phyloP scores from a whole-genome alignment of 2,329 filamentous ascomycete genomes.

The Biscogniauxia mediterranea region DNA sequence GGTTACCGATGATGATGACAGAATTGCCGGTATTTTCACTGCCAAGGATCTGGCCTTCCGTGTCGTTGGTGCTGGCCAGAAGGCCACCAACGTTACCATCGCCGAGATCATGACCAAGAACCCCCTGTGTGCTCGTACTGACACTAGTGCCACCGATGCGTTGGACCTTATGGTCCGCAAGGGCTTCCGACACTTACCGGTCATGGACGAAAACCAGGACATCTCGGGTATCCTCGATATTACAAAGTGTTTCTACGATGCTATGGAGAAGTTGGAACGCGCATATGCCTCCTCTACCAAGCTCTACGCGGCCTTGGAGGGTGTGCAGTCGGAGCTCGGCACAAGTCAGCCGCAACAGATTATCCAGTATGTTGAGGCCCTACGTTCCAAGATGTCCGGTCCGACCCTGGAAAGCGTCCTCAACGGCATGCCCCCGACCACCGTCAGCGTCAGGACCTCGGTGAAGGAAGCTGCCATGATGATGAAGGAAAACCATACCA shows the following conservation, averaged over 20 bases:
- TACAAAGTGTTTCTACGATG: conserved; percentile 99
- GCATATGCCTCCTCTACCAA: conserved; percentile 98
- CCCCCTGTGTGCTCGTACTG: conserved; percentile 92
- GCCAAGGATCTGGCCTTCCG: conserved; percentile 98
- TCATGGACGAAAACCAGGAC: conserved; percentile 99
- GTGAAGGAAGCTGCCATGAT: conserved; percentile 92
- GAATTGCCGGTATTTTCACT: conserved; percentile 98
- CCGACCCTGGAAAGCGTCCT: conserved; percentile 93
- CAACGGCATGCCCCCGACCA: conserved; percentile 87
- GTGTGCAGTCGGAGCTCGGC: conserved; percentile 94
- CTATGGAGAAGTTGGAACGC: conserved; percentile 98
- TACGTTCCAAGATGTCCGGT: conserved; percentile 95
- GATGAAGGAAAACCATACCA: conserved; percentile 99
- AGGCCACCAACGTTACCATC: conserved; percentile 87
- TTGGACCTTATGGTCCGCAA: conserved; percentile 97
- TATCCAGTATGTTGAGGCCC: conserved; percentile 96
- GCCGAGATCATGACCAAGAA: conserved; percentile 99
- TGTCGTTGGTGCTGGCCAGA: conserved; percentile 86
- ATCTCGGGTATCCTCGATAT: conserved; percentile 98
- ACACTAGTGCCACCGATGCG: conserved; percentile 96
- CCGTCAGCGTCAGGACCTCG: conserved; percentile 91
- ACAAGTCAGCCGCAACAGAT: conserved; percentile 97
- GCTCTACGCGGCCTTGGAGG: conserved; percentile 94
- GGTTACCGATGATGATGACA: conserved; percentile 95
- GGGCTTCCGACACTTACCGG: conserved; percentile 93